Base-by-base conservation (phyloP, 164 flowering plant species). In the Taxillus chinensis region DNA sequence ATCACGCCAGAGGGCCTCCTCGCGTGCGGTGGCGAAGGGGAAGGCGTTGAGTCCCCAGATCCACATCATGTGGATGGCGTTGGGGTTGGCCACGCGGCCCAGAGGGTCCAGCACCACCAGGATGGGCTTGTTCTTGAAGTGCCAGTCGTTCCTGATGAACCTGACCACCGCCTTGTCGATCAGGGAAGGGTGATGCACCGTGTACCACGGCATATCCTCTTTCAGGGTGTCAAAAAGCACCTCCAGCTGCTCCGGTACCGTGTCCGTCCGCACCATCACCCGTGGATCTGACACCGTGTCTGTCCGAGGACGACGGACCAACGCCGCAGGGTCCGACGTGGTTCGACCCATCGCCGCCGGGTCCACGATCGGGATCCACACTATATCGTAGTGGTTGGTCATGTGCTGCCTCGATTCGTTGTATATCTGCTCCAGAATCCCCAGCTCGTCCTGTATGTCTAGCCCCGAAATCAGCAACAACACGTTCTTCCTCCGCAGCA, bases 51-150 rank as follows among this genome's bases (percentile, higher is more conserved):
- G 74, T 54, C 80, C 82, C 86, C 86, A 82, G 64, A 79, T 79
- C 80, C 81, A 77, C 76, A 82, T 82, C 83, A 79, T 77, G 71
- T 77, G 83, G 41, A 75, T 53, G 5, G 83, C 83, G 65, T 82
- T 79, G n/a, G 73, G 77, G 60, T 63, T 62, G 14, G 62, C 74
- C 3, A 77, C 79, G 61, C 15, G 73, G 3, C 83, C 80, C 63
- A 74, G 81, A 8, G 83, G 76, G 67, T 80, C 80, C 27, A 82
- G 59, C 38, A 80, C 84, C 54, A 76, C 86, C 0, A 82, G 72
- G 46, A 82, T 76, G 9, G 81, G 76, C 73, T 73, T 78, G 60
- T 72, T 72, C 75, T 53, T 61, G 64, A 80, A 80, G 64, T 75
- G 73, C 86, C 84, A 82, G 16, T 39, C 64, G 52, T 78, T 81